Base-by-base conservation (phyloP, 108 stramenopile genomes). In the Fragilaria crotonensis region DNA sequence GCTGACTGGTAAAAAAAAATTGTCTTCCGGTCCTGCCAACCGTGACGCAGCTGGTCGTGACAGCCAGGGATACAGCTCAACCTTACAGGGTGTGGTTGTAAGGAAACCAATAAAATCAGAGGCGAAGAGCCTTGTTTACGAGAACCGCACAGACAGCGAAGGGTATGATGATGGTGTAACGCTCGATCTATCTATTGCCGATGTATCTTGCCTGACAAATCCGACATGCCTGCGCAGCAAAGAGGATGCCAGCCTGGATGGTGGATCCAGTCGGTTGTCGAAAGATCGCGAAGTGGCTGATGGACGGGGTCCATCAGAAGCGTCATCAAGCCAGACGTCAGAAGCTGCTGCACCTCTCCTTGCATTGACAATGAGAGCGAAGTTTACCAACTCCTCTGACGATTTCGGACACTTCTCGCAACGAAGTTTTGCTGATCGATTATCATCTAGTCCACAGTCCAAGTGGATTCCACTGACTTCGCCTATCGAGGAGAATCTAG, bases 311-410 rank as follows among this genome's bases (percentile, higher is more conserved):
- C 52, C 21, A 2, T 63, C 62, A 1, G 62, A 63, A 29, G 62
- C 62, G 26, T 63, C 62, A 2, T 63, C 62, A 26, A 63, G 62
- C 30, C 52, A 63, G 28, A 52, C 25, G 36, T 54, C 62, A 11
- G 62, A 63, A 45, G 62, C 62, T 26, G 62, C 62, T 25, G 36
- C 62, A 20, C 62, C 62, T 11, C 25, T 63, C 1, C 52, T 63
- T 44, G 45, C 41, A 14, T 14, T 41, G 11, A 41, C 36, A 11
- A 41, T 41, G 36, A 41, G 36, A 14, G 14, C 36, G 7, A 41
- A 41, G 11, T 41, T 41, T 41, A 14, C 36, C 7, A 41, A 41
- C 36, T 41, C 36, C 14, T 41, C 36, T 14, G 36, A 41, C 14
- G 36, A 41, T 41, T 41, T 41, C 14, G 7, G 36, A 14, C 14